Evolutionary conservation across 768 basidiomycete species (phyloP).

Genomic region (Roridomyces roridus): DNA sequence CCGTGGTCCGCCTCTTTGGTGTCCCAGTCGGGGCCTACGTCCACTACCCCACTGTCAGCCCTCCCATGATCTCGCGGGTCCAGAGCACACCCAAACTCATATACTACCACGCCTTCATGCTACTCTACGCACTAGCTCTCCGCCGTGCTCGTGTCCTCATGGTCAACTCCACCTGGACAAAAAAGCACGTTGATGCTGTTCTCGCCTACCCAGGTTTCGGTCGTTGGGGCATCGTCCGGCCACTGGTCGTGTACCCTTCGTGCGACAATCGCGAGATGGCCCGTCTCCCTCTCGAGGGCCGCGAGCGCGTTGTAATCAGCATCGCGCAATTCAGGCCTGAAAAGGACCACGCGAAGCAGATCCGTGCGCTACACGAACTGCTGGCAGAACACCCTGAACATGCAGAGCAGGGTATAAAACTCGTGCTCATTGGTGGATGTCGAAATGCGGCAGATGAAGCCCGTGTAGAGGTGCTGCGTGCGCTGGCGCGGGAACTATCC

Average conservation of each 20-base stretch:
- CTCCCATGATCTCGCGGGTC: slow-evolving; percentile 90
- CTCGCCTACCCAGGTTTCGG: slow-evolving; percentile 54
- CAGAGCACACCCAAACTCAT: slow-evolving; percentile 55
- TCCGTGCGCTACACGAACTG: slow-evolving; percentile 70
- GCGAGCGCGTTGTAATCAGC: slow-evolving; percentile 77
- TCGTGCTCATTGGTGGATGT: slow-evolving; percentile 85
- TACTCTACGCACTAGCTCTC: slow-evolving; percentile 79
- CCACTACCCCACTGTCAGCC: slow-evolving; percentile 96
- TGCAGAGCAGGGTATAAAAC: slow-evolving; percentile 45
- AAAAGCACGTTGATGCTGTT: slow-evolving; percentile 79
- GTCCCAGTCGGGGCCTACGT: slow-evolving; percentile 89
- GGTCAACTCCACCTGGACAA: slow-evolving; percentile 98
- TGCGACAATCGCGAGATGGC: slow-evolving; percentile 85
- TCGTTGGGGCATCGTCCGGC: slow-evolving; percentile 54
- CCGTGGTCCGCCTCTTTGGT: slow-evolving; percentile 68
- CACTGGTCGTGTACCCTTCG: slow-evolving; percentile 84
- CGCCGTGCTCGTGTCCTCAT: slow-evolving; percentile 77
- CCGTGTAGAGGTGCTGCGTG: slow-evolving; percentile 67
- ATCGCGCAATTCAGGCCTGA: slow-evolving; percentile 97
- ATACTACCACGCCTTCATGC: slow-evolving; percentile 91
- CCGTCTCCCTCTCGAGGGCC: slow-evolving; percentile 54
- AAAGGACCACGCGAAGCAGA: slow-evolving; percentile 88
- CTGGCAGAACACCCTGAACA: slow-evolving; percentile 67
- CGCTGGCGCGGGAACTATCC: slow-evolving; percentile 64
- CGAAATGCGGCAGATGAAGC: slow-evolving; percentile 78